Evolutionary conservation across 1,284 basidiomycete genomes (phyloP), one percentile per base, ranked within the genome.

Genomic region (Spongiforma sp.): DNA sequence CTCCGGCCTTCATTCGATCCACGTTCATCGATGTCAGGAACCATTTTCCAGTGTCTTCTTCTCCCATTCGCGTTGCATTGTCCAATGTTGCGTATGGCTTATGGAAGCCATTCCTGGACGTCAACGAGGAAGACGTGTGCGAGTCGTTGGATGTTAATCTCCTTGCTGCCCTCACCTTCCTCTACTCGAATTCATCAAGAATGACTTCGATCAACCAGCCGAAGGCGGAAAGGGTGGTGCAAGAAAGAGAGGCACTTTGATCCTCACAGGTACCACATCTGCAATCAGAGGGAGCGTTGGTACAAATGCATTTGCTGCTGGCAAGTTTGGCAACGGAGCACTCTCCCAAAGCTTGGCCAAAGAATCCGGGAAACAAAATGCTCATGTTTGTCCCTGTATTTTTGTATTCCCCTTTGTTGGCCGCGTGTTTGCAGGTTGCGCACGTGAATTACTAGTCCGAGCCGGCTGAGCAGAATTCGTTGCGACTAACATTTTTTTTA

Each of bases 231-330:
- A 68, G 28, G 74, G 71, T n/a, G 77, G 77, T 4, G 62, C 72
- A 39, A 84, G 84, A 28, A 83, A 82, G 72, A 80, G 85, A 17
- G 92, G 92, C 17, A 87, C 89, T 3, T 76, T 94, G 56, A 83
- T 94, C 37, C 91, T 93, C 74, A 94, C 93, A 0, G 92, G 92
- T 4, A 92, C 93, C 15, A 93, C 92, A 17, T 86, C 89, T 1
- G 84, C 86, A 60, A 65, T 85, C 57, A 80, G 92, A 64, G 92
- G 92, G 1, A 91, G 90, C 65, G 76, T 79, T 12, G 80, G 77
- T 3, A 93, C 90, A 0, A 88, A 88, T 58, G 84, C 83, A 4
- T 91, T 94, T 67, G 82, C 91, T 7, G 86, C 88, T 5, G 86
- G 87, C 4, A 94, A 93, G 77, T 86, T 85, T 63, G 91, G 84